A percentile compares a stretch with the other conserved stretches of the same genome.
Evolutionary conservation across 768 basidiomycete species (phyloP).

Genomic region (Boletus huronensis): DNA sequence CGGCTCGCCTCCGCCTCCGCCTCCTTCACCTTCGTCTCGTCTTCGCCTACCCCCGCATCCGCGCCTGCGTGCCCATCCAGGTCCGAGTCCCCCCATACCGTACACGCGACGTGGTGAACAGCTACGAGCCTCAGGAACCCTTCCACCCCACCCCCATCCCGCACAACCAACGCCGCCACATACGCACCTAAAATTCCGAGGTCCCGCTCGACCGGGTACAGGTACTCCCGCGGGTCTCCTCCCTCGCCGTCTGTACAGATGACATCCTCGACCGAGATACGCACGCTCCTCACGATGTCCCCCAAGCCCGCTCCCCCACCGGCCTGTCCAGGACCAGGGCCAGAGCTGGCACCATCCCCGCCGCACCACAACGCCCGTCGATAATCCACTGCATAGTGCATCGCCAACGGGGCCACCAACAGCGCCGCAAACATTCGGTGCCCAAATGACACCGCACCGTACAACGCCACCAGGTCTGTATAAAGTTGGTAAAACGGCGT

Average conservation of each 20-base stretch:
- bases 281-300: constrained; percentile 51
- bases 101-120: constrained; percentile 73
- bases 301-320: background rate
- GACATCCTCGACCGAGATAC: constrained; percentile 48
- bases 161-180: constrained; percentile 43
- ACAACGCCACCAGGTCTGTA: constrained; percentile 86
- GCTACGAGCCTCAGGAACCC: constrained; percentile 68
- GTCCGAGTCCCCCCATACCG: constrained; percentile 61
- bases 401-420: constrained; percentile 71
- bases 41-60: constrained; percentile 15
- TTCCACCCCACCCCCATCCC: constrained; percentile 34
- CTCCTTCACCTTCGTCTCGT: constrained; percentile 13
- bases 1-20: constrained; percentile 32
- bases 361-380: constrained; percentile 83
- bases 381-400: constrained; percentile 78
- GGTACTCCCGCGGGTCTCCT: constrained; percentile 50
- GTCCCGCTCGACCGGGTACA: constrained; percentile 70
- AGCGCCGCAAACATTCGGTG: constrained; percentile 72
- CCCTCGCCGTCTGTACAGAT: constrained; percentile 26
- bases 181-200: constrained; percentile 61
- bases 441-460: constrained; percentile 86
- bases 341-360: constrained; percentile 36
- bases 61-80: constrained; percentile 17
- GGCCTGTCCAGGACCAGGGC: background rate
- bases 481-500: constrained; percentile 92